Evolutionary conservation across 345 rosid genomes (phyloP).

Genomic region (Corymbia maculata): DNA sequence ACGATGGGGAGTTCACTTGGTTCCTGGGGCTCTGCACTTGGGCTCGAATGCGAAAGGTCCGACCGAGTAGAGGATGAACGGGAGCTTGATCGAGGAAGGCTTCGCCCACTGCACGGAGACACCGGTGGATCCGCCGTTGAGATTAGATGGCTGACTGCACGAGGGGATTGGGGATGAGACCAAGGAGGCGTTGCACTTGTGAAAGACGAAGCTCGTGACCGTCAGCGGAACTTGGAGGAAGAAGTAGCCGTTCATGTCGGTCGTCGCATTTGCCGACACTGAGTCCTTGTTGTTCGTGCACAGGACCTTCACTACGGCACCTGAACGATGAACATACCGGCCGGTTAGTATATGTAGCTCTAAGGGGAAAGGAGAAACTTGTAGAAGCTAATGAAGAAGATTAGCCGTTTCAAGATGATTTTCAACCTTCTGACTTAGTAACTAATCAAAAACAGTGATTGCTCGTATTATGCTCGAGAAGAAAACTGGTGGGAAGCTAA

Average conservation of each 20-base stretch:
- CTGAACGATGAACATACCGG: conserved; percentile 14
- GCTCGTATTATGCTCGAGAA: too few species aligned
- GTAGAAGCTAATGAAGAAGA: neutral
- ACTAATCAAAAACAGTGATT: neutral
- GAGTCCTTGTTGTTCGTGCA: conserved; percentile 56
- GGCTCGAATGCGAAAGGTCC: conserved; percentile 82
- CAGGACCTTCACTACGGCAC: conserved; percentile 51
- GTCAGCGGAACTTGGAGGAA: conserved; percentile 44
- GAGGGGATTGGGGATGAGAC: conserved; percentile 31
- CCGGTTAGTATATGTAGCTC: neutral
- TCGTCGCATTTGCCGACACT: conserved; percentile 6
- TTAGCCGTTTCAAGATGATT: neutral
- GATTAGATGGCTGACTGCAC: conserved; percentile 31
- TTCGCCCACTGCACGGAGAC: conserved; percentile 34
- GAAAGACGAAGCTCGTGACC: conserved; percentile 54
- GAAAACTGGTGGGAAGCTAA: too few species aligned
- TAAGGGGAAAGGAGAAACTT: neutral
- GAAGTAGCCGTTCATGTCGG: conserved; percentile 86
- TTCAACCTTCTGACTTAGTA: neutral
- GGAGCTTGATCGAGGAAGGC: conserved; percentile 9
- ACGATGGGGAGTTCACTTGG: neutral
- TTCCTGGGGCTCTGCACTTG: neutral
- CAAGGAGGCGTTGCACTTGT: conserved; percentile 51
- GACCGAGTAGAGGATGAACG: conserved; percentile 40
- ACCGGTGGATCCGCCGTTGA: conserved; percentile 51